Conservation (phyloP, 306 rosid genomes). For the Cucumis cinereus region DNA sequence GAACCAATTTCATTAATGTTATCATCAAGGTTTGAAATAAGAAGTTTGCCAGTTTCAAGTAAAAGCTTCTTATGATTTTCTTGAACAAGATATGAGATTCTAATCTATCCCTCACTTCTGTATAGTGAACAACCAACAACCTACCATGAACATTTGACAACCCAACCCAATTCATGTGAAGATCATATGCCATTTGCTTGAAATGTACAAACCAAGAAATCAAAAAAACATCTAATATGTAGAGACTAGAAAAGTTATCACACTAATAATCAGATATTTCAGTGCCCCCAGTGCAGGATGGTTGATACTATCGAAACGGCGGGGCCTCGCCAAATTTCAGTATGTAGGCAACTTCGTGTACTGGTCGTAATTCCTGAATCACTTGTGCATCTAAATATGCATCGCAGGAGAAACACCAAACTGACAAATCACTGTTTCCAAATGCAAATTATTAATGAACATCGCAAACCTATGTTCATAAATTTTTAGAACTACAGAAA, state of each 20-base stretch:
- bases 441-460: background rate
- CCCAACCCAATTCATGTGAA: too few relatives aligned
- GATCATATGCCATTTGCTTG: too few relatives aligned
- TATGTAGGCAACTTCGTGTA: slow-evolving; percentile 42
- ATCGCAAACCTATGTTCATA: background rate
- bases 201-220: background rate
- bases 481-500: background rate
- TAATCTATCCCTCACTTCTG: background rate
- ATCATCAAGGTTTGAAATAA: background rate
- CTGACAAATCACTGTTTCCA: slow-evolving; percentile 55
- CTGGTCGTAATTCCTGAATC: slow-evolving; percentile 49
- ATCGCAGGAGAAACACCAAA: slow-evolving; percentile 82
- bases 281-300: background rate
- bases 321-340: slow-evolving; percentile 61
- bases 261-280: background rate
- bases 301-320: slow-evolving; percentile 12
- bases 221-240: background rate
- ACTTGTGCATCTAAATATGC: slow-evolving; percentile 74
- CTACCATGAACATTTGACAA: background rate
- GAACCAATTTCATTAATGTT: background rate
- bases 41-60: background rate
- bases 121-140: background rate
- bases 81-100: background rate
- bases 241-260: background rate
- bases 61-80: background rate